phyloP scores from a whole-genome alignment of 805 yeast species.

The Saccharomycopsis microspora region DNA sequence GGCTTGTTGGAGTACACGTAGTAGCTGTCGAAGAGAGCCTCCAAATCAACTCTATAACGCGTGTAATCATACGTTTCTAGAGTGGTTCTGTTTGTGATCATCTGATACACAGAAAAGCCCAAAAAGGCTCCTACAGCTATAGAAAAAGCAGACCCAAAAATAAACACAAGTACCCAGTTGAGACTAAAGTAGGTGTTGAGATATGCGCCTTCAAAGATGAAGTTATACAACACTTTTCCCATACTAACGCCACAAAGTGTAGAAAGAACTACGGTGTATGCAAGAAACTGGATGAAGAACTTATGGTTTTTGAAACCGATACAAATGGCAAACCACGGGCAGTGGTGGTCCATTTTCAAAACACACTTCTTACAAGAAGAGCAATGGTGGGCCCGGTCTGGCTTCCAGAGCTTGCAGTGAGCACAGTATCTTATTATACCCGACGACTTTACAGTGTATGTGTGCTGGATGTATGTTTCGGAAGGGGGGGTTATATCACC shows the following conservation, averaged over 20 bases:
- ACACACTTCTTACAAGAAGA: constrained; percentile 63
- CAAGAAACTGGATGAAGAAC: constrained; percentile 62
- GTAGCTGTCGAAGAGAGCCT: constrained; percentile 24
- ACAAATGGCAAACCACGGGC: constrained; percentile 90
- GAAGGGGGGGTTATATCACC: constrained; percentile 19
- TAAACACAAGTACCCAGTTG: constrained; percentile 47
- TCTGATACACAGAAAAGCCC: constrained; percentile 45
- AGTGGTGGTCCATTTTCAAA: constrained; percentile 88
- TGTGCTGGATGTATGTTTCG: constrained; percentile 22
- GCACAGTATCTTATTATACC: constrained; percentile 42
- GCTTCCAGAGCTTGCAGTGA: constrained; percentile 65
- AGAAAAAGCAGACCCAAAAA: constrained; percentile 40
- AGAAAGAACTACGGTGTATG: constrained; percentile 40
- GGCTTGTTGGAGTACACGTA: constrained; percentile 33
- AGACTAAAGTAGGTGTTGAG: constrained; percentile 36
- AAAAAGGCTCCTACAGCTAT: constrained; percentile 49
- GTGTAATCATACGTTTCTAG: constrained; percentile 58
- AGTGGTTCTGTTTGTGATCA: constrained; percentile 63
- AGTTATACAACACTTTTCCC: constrained; percentile 31
- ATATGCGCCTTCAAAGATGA: constrained; percentile 34
- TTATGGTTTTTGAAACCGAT: constrained; percentile 77
- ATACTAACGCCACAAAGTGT: constrained; percentile 30
- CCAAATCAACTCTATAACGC: constrained; percentile 32
- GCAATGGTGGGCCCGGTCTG: constrained; percentile 82
- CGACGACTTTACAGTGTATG: constrained; percentile 26